Evolutionary conservation across 495 filamentous ascomycete genomes (phyloP), one percentile per base, ranked within the genome.

Genomic region (Aspergillus funiculosus): DNA sequence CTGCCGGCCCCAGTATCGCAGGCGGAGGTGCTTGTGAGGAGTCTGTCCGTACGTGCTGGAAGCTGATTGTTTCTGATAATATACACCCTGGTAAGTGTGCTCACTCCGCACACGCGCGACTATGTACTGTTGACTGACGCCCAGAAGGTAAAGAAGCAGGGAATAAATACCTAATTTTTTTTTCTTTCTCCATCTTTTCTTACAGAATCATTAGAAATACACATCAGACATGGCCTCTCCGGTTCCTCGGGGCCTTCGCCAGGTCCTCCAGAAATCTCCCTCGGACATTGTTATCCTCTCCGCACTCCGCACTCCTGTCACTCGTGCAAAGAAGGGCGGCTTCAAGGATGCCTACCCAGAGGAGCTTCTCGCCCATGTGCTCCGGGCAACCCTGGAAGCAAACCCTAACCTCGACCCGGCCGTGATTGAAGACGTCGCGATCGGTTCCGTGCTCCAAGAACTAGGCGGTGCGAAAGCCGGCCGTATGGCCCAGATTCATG

Each of bases 281-380:
- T 76, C 79, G 18, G 89, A 95, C 62, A 78, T 89, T 34, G 87
- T 96, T 61, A 86, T 96, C 60, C 82, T 94, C 50, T 90, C 89
- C 22, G 82, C 87, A 6, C 77, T 94, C 43, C 87, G 89, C 32
- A 95, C 89, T 13, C 84, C 89, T 26, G 79, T 94, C 51, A 83
- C 81, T 36, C 85, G 88, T 47, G 83, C 86, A 43, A 79, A 82
- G 66, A 86, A 87, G 62, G 90, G 90, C 54, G 77, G 79, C 27
- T 85, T 96, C 54, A 85, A 85, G 63, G 85, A 95, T 64, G 80
- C 90, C 32, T 89, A 91, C 66, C 89, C 91, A 13, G 89, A 95
- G 61, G 86, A 94, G 62, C 75, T 95, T 22, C 85, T 95, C 32
- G 74, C 85, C 20, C 67, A 77, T 55, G 89, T 92, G n/a, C 80